phyloP scores from a whole-genome alignment of 139 green algal genomes.

The Helicosporidium sp. region DNA sequence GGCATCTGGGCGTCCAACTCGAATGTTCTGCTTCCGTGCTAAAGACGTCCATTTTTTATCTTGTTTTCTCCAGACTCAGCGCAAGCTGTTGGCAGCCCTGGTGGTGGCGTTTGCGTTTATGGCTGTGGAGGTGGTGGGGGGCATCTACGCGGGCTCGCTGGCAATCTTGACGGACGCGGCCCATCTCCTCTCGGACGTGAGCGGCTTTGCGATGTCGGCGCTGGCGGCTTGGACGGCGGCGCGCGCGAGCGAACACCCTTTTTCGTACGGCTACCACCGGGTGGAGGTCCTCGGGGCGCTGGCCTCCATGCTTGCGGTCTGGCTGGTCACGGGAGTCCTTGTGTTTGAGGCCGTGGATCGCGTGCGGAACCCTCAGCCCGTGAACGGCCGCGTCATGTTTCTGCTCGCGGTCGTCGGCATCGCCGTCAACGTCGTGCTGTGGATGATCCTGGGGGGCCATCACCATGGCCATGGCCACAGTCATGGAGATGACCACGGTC shows the following conservation, averaged over 20 bases:
- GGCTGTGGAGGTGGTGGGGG: constrained; percentile 25
- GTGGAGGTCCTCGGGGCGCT: constrained; percentile 81
- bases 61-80: constrained; percentile 13
- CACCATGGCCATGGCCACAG: constrained; percentile 11
- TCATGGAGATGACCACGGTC: too few species aligned
- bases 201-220: constrained; percentile 60
- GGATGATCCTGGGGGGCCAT: too few species aligned
- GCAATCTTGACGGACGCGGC: constrained; percentile 86
- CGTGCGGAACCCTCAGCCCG: constrained; percentile 30
- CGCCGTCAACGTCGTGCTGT: not conserved
- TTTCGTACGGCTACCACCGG: constrained; percentile 49
- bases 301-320: constrained; percentile 62
- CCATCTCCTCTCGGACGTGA: constrained; percentile 81
- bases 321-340: constrained; percentile 71
- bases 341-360: constrained; percentile 65
- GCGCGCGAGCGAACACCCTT: constrained; percentile 5
- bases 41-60: too few species aligned
- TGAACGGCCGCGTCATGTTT: constrained; percentile 34
- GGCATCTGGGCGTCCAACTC: not conserved
- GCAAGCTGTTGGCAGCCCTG: constrained; percentile 22
- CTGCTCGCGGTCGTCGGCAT: not conserved
- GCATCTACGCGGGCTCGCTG: constrained; percentile 44
- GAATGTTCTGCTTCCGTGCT: too few species aligned
- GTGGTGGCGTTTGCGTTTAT: constrained; percentile 31
- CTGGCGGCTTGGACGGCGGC: constrained; percentile 32